phyloP scores from a whole-genome alignment of 2,329 filamentous ascomycete species.

The Hymenoscyphus salicellus region DNA sequence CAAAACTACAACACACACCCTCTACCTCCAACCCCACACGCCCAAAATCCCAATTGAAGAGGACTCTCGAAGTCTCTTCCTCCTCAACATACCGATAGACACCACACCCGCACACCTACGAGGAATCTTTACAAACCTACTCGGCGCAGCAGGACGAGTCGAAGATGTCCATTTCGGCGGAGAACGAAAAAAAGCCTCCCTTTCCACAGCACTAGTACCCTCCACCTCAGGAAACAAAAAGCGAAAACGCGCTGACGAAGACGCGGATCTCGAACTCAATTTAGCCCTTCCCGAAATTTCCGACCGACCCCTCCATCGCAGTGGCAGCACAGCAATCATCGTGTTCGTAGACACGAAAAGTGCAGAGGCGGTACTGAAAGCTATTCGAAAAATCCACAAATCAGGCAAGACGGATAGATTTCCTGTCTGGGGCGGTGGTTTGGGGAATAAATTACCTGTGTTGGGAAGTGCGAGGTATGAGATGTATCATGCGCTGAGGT shows the following conservation, averaged over 20 bases:
- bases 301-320: conserved; percentile 66
- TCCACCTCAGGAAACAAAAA: conserved; percentile 22
- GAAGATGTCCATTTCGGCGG: conserved; percentile 75
- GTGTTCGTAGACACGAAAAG: conserved; percentile 80
- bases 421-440: conserved; percentile 66
- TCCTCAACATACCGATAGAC: conserved; percentile 87
- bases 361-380: conserved; percentile 73
- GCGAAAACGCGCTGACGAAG: conserved; percentile 49
- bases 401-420: conserved; percentile 49
- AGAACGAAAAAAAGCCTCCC: conserved; percentile 42
- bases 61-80: conserved; percentile 77
- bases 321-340: conserved; percentile 76
- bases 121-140: conserved; percentile 67
- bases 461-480: conserved; percentile 52
- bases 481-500: conserved; percentile 67
- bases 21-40: conserved; percentile 81
- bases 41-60: conserved; percentile 72
- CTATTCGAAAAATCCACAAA: conserved; percentile 60
- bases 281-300: conserved; percentile 64
- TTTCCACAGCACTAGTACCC: conserved; percentile 3
- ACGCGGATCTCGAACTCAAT: conserved; percentile 49
- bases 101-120: conserved; percentile 75
- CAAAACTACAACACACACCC: conserved; percentile 65
- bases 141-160: conserved; percentile 75
- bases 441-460: conserved; percentile 59